Percentiles rank a stretch among this genome's conserved stretches.
phyloP scores from a whole-genome alignment of 805 yeast species.

The Candida anglica region DNA sequence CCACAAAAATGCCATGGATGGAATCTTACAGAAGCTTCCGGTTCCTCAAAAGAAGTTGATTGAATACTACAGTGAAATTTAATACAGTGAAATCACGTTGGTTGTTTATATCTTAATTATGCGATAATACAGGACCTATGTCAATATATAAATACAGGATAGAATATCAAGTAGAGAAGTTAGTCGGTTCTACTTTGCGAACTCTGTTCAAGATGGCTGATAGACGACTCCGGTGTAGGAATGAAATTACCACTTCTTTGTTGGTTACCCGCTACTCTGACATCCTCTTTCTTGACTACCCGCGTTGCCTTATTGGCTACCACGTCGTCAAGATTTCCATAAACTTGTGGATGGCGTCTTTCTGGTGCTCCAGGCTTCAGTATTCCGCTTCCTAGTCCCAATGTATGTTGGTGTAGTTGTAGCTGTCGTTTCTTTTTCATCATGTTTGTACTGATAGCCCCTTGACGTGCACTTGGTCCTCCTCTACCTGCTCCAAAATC shows the following conservation, averaged over 20 bases:
- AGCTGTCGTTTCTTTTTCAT: slow-evolving; percentile 28
- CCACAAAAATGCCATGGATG: slow-evolving; percentile 13
- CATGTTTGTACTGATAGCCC: slow-evolving; percentile 28
- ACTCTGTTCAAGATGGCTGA: too few relatives aligned
- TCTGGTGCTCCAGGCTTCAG: too few relatives aligned
- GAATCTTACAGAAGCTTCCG: slow-evolving; percentile 34
- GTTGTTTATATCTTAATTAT: too few relatives aligned
- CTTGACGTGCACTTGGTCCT: slow-evolving; percentile 20
- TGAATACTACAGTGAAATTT: slow-evolving; percentile 37
- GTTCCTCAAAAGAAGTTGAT: slow-evolving; percentile 44
- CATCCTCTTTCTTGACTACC: slow-evolving; percentile 4
- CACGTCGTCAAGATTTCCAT: slow-evolving; percentile 8
- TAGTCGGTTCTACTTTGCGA: not conserved
- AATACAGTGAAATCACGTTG: too few relatives aligned
- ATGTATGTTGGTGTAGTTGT: slow-evolving; percentile 13
- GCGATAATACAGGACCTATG: not conserved
- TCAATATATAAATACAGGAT: not conserved
- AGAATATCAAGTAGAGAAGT: not conserved
- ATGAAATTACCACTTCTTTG: slow-evolving; percentile 8
- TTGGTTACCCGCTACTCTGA: not conserved
- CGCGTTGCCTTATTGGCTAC: slow-evolving; percentile 9
- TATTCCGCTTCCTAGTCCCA: too few relatives aligned
- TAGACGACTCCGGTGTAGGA: slow-evolving; percentile 15
- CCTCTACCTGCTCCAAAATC: slow-evolving; percentile 4
- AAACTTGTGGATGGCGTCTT: too few relatives aligned